Conservation (phyloP, 306 rosid genomes). For the Fragaria nilgerrensis region DNA sequence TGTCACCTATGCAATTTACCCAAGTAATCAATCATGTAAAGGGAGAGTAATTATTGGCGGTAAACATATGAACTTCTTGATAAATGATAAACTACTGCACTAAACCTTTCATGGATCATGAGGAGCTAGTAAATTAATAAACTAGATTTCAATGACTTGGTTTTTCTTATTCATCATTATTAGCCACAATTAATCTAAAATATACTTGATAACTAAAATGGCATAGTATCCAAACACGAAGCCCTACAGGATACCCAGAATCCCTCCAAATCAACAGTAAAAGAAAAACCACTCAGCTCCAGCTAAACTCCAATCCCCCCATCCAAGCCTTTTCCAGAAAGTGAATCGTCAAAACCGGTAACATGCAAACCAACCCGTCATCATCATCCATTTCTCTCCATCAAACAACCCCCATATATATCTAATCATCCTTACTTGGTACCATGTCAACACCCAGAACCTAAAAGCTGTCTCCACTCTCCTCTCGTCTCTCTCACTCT, state of each 20-base stretch:
- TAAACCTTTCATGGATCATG: neutral
- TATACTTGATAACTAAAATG: neutral
- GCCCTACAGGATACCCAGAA: neutral
- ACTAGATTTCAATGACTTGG: neutral
- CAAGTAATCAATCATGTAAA: too few relatives aligned
- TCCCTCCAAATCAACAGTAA: neutral
- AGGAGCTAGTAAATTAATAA: too few relatives aligned
- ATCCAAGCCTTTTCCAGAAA: neutral
- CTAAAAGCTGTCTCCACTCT: conserved; percentile 10
- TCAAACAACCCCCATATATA: neutral
- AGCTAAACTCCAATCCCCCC: conserved; percentile 2
- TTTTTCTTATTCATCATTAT: too few relatives aligned
- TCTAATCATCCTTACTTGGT: neutral
- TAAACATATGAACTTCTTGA: neutral
- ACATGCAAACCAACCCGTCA: conserved; percentile 24
- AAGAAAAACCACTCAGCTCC: neutral
- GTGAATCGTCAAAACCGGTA: conserved; percentile 23
- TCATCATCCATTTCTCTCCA: conserved; percentile 16
- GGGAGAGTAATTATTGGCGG: neutral
- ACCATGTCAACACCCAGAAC: neutral
- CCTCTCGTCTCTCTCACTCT: neutral
- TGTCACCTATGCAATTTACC: neutral
- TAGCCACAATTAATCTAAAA: neutral
- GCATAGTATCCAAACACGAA: neutral
- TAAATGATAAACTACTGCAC: neutral